Evolutionary conservation across 352 stramenopile genomes (phyloP), one percentile per base, ranked within the genome.

Genomic region (Phytopythium ostracodes): DNA sequence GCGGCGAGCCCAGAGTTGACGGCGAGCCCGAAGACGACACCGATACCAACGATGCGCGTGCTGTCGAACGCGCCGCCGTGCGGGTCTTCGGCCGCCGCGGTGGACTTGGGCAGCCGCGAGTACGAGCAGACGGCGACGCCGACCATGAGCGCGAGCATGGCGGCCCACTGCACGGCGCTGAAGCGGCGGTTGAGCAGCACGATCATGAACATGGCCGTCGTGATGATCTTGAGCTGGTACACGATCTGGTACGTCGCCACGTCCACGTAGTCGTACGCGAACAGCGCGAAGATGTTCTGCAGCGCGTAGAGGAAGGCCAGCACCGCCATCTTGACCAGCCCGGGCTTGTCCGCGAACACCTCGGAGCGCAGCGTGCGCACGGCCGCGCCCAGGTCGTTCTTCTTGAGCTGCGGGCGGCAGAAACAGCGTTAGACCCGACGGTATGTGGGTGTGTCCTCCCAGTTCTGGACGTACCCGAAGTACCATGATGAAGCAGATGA

Each of bases 151-250:
- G 84, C 79, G 52, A 92, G 55, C 85, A 96, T 94, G 36, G 87
- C 83, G 63, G 71, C 68, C 87, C 87, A 96, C 69, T 96, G 87
- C 20, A 96, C 77, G 62, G 77, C 15, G 53, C 81, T 93, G 67
- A 96, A 94, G 62, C 76, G 80, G 15, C 87, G 84, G 61, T 96
- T 86, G 56, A 96, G 81, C 63, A 96, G 64, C 52, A 96, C 80
- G 59, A 93, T 84, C 85, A 94, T 94, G 65, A 94, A 96, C 75
- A 96, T 79, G 59, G 87, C 87, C 0, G 87, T 96, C 25, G 87
- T 96, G 67, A 96, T 92, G 75, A 96, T 94, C 79, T 96, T 96
- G 62, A 94, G 84, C 71, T 96, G 87, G 70, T 94, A 96, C 53
- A 96, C 84, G 63, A 96, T 93, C 77, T 96, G 85, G 68, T 94